Evolutionary conservation across 2,329 filamentous ascomycete genomes (phyloP).

Genomic region (Pyrenochaeta sp.): DNA sequence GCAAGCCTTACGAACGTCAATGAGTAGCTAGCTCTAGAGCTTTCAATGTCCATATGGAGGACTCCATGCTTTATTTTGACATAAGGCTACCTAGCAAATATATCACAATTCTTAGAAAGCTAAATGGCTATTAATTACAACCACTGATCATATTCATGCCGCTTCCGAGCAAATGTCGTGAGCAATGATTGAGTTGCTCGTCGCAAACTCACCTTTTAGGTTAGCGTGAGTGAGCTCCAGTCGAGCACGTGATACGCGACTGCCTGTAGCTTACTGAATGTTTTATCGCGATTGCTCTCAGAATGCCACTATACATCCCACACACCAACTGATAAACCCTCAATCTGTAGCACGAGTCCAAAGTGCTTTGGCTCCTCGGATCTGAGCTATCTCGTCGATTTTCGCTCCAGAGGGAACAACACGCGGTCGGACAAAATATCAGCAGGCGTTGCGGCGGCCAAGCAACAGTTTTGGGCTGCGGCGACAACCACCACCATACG

Average conservation of each 20-base stretch:
- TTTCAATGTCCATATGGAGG: no score
- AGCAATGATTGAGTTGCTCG: neutral
- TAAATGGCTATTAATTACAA: no score
- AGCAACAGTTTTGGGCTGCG: neutral
- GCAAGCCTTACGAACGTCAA: neutral
- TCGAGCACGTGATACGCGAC: constrained; percentile 27
- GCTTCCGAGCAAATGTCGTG: neutral
- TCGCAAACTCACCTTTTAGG: constrained; percentile 33
- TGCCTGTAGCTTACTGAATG: constrained; percentile 4
- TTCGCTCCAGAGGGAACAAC: neutral
- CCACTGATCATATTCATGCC: neutral
- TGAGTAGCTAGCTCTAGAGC: neutral
- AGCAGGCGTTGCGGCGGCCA: neutral
- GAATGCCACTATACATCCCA: neutral
- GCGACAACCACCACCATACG: neutral
- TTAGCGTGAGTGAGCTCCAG: constrained; percentile 18
- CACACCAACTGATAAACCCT: neutral
- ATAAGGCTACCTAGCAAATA: no score
- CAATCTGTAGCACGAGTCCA: neutral
- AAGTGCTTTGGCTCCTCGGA: neutral
- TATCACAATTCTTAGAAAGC: no score
- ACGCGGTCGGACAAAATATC: neutral
- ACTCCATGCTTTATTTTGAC: no score
- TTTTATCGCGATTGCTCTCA: neutral
- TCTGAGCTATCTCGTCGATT: neutral